phyloP scores from a whole-genome alignment of 345 rosid genomes.

The Excoecaria agallocha region DNA sequence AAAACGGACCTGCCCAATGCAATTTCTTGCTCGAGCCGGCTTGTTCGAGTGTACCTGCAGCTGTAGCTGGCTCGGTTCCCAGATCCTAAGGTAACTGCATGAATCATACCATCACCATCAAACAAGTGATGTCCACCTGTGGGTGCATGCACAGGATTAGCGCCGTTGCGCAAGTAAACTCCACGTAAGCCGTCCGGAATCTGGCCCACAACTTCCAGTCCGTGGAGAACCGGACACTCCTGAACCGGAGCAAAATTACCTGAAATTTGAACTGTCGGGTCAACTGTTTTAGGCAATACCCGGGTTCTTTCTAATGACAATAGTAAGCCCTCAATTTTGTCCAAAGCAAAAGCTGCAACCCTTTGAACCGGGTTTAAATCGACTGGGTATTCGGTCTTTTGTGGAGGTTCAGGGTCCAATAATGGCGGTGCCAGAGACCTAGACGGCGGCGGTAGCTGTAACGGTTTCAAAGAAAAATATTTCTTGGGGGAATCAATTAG shows the following conservation, averaged over 20 bases:
- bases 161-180: constrained; percentile 69
- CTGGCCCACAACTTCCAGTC: constrained; percentile 46
- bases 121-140: constrained; percentile 66
- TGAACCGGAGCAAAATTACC: constrained; percentile 73
- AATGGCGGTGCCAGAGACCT: not conserved
- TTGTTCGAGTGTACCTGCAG: constrained; percentile 64
- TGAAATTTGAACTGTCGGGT: constrained; percentile 50
- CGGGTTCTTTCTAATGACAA: constrained; percentile 28
- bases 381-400: constrained; percentile 4
- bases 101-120: constrained; percentile 90
- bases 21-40: constrained; percentile 59
- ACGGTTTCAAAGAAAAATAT: not conserved
- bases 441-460: not conserved
- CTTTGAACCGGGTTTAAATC: constrained; percentile 39
- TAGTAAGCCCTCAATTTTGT: constrained; percentile 37
- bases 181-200: constrained; percentile 56
- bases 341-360: constrained; percentile 35
- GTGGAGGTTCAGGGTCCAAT: not conserved
- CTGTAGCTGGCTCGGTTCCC: constrained; percentile 49
- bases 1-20: constrained; percentile 52
- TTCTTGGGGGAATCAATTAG: constrained; percentile 28
- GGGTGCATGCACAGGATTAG: constrained; percentile 62
- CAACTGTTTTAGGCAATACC: constrained; percentile 33
- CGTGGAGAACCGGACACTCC: constrained; percentile 59
- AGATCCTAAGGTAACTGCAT: constrained; percentile 51